Conservation (phyloP, 345 rosid genomes). For the Trapa bicornis region DNA sequence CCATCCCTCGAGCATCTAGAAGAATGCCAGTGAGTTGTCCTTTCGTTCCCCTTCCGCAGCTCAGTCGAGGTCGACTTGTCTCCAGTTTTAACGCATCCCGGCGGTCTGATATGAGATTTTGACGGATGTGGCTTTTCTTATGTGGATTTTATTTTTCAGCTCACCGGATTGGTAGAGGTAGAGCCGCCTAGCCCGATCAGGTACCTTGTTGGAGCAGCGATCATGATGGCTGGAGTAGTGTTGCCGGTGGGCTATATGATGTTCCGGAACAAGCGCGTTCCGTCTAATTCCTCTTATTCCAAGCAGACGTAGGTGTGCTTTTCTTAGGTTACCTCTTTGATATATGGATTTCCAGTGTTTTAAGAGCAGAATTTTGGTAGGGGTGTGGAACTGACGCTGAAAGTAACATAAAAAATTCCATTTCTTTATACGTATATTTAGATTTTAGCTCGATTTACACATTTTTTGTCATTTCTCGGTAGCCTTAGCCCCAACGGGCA, state of each 20-base stretch:
- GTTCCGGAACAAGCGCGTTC: slow-evolving; percentile 92
- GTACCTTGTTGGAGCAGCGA: slow-evolving; percentile 74
- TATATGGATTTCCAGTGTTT: background rate
- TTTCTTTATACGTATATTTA: background rate
- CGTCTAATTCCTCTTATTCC: slow-evolving; percentile 74
- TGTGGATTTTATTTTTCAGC: slow-evolving; percentile 26
- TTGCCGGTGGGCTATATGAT: slow-evolving; percentile 97
- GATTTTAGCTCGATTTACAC: background rate
- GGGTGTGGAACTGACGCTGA: background rate
- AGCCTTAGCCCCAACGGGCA: too few species aligned
- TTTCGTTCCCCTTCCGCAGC: background rate
- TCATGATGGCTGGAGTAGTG: slow-evolving; percentile 98
- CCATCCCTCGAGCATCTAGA: background rate
- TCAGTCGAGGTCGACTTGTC: background rate
- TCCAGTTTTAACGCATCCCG: too few species aligned
- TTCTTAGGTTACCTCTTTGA: slow-evolving; percentile 3
- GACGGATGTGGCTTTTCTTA: too few species aligned
- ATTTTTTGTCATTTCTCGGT: too few species aligned
- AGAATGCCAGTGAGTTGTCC: background rate
- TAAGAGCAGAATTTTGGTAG: background rate
- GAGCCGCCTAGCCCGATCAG: slow-evolving; percentile 92
- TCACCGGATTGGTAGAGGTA: slow-evolving; percentile 52
- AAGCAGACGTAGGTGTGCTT: slow-evolving; percentile 99
- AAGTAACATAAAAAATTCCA: background rate
- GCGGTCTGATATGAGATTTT: background rate